A percentile compares a stretch with the other conserved stretches of the same genome.
Evolutionary conservation across 345 rosid species (phyloP).

Genomic region (Arabis alpina): DNA sequence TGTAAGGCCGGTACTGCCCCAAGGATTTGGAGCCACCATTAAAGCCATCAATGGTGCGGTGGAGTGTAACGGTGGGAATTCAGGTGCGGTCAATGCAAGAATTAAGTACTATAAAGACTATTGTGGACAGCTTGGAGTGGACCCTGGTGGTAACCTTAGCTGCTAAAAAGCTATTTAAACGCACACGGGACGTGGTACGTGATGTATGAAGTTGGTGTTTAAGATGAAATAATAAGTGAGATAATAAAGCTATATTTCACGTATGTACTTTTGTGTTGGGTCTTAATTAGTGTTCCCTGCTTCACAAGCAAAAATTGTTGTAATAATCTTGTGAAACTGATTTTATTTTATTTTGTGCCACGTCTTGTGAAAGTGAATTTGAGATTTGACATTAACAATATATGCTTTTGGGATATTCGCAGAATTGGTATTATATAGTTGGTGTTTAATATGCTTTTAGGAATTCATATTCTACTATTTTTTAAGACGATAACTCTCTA

Average conservation of each 20-base stretch:
- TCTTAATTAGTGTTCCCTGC: conserved; percentile 29
- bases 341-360: neutral
- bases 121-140: conserved; percentile 49
- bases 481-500: no score
- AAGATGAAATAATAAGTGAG: conserved; percentile 20
- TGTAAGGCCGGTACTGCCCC: conserved; percentile 18
- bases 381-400: neutral
- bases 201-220: conserved; percentile 4
- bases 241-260: conserved; percentile 11
- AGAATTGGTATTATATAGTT: no score
- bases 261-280: conserved; percentile 10
- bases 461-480: no score
- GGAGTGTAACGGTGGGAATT: conserved; percentile 52
- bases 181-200: conserved; percentile 5
- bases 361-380: neutral
- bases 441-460: no score
- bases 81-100: neutral
- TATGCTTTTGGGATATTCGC: neutral
- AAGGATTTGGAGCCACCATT: conserved; percentile 57
- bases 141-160: conserved; percentile 44
- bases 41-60: conserved; percentile 50
- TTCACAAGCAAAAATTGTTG: conserved; percentile 26
- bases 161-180: conserved; percentile 32
- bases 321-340: conserved; percentile 31
- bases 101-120: conserved; percentile 44